These are phyloP conservation scores for Aureobasidium uvarum DNA, from an alignment of 2,329 filamentous ascomycete species.

Conservation along the genomic window DNA sequence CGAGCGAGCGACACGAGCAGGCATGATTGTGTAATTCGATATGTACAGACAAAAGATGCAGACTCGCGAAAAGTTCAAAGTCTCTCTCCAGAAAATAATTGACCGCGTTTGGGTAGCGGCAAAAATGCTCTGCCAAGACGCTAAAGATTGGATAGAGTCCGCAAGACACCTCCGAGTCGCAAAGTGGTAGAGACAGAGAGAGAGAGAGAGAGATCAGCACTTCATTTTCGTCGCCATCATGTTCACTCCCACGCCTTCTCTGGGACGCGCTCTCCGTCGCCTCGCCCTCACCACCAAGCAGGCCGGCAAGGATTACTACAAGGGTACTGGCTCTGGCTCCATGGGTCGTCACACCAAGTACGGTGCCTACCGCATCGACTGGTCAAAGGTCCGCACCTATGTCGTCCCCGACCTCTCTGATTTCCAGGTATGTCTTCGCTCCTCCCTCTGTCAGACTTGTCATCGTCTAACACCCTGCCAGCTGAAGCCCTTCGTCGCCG, in stretches of 20 bases:
- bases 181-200: neutral
- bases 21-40: constrained; percentile 40
- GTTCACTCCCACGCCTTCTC: constrained; percentile 57
- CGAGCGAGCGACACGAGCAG: constrained; percentile 45
- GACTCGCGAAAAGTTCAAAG: neutral
- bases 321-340: constrained; percentile 84
- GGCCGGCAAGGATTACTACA: constrained; percentile 93
- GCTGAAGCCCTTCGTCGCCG: constrained; percentile 74
- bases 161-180: constrained; percentile 26
- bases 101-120: neutral
- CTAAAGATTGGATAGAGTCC: constrained; percentile 16
- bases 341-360: constrained; percentile 82
- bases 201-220: neutral
- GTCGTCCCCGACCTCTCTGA: constrained; percentile 69
- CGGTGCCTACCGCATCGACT: constrained; percentile 83
- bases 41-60: neutral
- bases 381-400: constrained; percentile 85
- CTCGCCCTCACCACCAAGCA: constrained; percentile 87
- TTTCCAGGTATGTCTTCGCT: constrained; percentile 62
- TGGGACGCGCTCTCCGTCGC: constrained; percentile 69
- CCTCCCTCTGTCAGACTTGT: neutral
- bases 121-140: constrained; percentile 21
- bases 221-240: neutral
- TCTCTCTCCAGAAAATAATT: constrained; percentile 6
- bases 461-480: neutral